Evolutionary conservation across 2,329 filamentous ascomycete genomes (phyloP).

Genomic region (Chaetomiaceae sp.): DNA sequence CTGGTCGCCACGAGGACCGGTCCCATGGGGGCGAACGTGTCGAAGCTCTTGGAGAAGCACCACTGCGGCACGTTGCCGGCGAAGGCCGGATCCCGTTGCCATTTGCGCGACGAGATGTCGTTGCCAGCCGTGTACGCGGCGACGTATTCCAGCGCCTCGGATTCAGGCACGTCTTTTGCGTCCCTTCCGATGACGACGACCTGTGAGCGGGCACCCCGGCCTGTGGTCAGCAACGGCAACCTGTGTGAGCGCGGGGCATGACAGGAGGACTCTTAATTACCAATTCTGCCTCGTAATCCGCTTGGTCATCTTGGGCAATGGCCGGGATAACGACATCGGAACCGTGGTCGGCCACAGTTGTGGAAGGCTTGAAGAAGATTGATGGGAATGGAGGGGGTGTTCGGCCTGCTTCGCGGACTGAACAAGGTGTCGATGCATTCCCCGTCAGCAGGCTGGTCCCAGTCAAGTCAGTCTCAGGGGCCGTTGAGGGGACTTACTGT

Average conservation of each 20-base stretch:
- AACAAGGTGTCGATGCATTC: too few species aligned
- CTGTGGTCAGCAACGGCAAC: too few species aligned
- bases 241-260: too few species aligned
- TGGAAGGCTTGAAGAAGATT: neutral
- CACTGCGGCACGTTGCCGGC: neutral
- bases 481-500: neutral
- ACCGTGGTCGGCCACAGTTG: neutral
- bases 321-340: neutral
- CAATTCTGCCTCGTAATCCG: neutral
- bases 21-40: constrained; percentile 2
- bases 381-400: neutral
- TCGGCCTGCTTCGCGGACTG: neutral
- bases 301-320: neutral
- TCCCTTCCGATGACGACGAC: constrained; percentile 48
- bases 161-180: constrained; percentile 51
- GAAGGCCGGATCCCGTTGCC: neutral
- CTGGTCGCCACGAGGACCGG: neutral
- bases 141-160: constrained; percentile 54
- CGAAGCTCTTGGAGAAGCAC: constrained; percentile 1
- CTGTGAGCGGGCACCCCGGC: too few species aligned
- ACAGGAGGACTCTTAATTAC: too few species aligned
- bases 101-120: constrained; percentile 47
- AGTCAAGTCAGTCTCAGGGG: too few species aligned
- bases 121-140: constrained; percentile 55
- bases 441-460: too few species aligned